Evolutionary conservation across 345 rosid genomes (phyloP).

Genomic region (Sonneratia alba): DNA sequence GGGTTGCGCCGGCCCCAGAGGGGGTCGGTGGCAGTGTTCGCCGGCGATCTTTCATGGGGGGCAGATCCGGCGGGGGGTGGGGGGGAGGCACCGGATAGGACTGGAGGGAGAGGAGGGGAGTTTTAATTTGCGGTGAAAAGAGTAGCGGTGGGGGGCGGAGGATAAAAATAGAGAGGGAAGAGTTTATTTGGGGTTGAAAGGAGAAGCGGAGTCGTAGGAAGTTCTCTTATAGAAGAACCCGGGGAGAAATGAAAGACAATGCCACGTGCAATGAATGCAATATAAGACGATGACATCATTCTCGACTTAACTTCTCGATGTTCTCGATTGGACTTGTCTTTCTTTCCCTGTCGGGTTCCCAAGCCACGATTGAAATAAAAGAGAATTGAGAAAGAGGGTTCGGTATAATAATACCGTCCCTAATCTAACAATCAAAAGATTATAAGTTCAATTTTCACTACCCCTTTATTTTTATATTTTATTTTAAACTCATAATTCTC

Average conservation of each 20-base stretch:
- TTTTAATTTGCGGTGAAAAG: conserved; percentile 1
- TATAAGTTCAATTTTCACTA: too few species aligned
- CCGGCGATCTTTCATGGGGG: conserved; percentile 12
- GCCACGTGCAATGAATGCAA: background rate
- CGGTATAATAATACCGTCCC: too few species aligned
- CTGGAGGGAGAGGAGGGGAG: conserved; percentile 9
- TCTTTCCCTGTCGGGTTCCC: too few species aligned
- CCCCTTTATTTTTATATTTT: too few species aligned
- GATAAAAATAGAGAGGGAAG: background rate
- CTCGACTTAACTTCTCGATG: too few species aligned
- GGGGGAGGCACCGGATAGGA: background rate
- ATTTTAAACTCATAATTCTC: too few species aligned
- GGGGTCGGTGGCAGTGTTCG: conserved; percentile 6
- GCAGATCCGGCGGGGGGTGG: background rate
- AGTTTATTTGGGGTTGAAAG: conserved; percentile 5
- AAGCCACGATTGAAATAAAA: too few species aligned
- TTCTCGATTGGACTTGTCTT: too few species aligned
- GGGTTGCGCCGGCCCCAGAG: conserved; percentile 15
- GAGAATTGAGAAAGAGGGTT: too few species aligned
- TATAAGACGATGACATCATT: too few species aligned
- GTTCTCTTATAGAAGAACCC: background rate
- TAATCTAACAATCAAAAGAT: too few species aligned
- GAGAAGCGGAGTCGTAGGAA: conserved; percentile 16
- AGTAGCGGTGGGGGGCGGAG: background rate
- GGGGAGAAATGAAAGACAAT: background rate